Base-by-base conservation (phyloP, 805 yeast species). In the Pichia scutulata region DNA sequence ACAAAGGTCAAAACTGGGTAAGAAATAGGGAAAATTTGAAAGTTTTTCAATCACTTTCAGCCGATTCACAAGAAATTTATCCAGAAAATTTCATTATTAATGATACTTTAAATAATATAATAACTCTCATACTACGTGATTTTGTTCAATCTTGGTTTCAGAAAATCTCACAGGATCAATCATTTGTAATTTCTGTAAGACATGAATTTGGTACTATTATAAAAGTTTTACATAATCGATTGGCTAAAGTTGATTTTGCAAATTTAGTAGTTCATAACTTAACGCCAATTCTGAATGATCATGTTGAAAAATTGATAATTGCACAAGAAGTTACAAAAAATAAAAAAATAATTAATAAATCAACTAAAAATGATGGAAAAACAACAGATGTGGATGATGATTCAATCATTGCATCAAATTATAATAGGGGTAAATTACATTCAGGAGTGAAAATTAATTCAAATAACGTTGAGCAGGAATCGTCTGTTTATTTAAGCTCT, bases 201-300 rank as follows among this genome's bases (percentile, higher is more conserved):
- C 44, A 59, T 2, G 76, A 78, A 47, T 63, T 84, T 28, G 67
- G 74, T 9, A 46, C 54, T 2, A 75, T 76, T 0, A 60, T 80
- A 1, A 57, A 54, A 9, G 66, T 66, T 19, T 47, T 89, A 8
- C 73, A 74, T 24, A 51, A 55, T 4, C 64, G 84, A 28, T 51
- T 82, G 1, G 59, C 53, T 0, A 57, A 60, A 0, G 51, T 81
- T 1, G 88, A 87, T 58, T 65, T 77, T 21, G 72, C 89, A 1
- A 73, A 74, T 41, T 60, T 88, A 28, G 52, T 85, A 3, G 81
- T 87, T 1, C 67, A 79, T 28, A 73, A 74, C 43, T 36, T 86
- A 0, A 49, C 86, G 7, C 96, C 97, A 0, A 57, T 83, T 1
- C 7, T 88, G 1, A 82, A 86, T 1, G 76, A 74, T 13, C 96